Evolutionary conservation across 176 grass and related monocot genomes (phyloP).

Genomic region (Olyra latifolia): DNA sequence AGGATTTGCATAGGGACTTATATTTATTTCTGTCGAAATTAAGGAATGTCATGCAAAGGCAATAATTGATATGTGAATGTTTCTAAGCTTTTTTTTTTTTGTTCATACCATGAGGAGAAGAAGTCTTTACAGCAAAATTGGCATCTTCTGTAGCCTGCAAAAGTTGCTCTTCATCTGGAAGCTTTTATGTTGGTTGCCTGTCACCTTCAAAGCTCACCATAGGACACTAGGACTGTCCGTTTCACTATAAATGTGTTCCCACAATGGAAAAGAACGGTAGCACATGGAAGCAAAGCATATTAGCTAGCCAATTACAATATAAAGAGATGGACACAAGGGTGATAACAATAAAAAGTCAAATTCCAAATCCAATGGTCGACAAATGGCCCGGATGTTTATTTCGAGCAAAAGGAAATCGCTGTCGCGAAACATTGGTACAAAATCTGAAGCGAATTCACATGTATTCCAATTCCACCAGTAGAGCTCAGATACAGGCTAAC

Average conservation of each 20-base stretch:
- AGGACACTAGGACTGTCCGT: neutral
- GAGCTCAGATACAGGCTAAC: no score
- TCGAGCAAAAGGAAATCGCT: neutral
- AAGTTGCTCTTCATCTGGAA: constrained; percentile 26
- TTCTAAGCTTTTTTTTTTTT: neutral
- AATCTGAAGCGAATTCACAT: neutral
- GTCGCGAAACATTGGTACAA: neutral
- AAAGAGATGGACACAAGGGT: neutral
- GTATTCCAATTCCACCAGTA: neutral
- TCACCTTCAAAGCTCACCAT: neutral
- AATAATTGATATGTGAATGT: neutral
- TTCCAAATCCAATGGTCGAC: neutral
- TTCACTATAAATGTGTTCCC: neutral
- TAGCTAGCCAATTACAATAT: neutral
- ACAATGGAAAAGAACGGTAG: neutral
- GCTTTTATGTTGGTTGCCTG: neutral
- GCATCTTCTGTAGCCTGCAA: constrained; percentile 11
- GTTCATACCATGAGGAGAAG: no score
- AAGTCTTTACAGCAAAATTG: neutral
- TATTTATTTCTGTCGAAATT: neutral
- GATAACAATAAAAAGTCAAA: neutral
- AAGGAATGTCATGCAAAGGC: neutral
- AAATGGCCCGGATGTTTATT: neutral
- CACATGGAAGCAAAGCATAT: neutral
- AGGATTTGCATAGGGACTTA: neutral